phyloP scores from a whole-genome alignment of 169 alveolate genomes.

The Cryptosporidium parvum region DNA sequence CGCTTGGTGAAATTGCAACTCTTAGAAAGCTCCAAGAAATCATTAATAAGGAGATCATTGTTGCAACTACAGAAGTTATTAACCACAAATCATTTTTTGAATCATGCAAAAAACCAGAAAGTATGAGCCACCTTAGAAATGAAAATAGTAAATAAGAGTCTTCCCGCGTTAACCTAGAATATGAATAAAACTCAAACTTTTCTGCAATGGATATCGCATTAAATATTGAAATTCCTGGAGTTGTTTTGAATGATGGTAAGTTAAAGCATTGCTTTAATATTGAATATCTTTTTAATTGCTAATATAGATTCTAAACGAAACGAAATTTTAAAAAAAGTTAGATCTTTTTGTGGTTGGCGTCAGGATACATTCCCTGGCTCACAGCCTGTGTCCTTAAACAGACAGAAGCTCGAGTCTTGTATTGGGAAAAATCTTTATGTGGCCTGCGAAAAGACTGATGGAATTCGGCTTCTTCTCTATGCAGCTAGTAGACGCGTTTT shows the following conservation, averaged over 20 bases:
- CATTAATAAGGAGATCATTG: conserved; percentile 40
- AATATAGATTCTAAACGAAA: conserved; percentile 2
- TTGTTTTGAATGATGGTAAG: conserved; percentile 69
- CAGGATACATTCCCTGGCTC: conserved; percentile 90
- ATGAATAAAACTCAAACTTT: not conserved
- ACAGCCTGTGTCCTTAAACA: conserved; percentile 89
- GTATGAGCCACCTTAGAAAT: conserved; percentile 16
- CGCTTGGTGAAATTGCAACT: conserved; percentile 83
- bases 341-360: conserved; percentile 86
- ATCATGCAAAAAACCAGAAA: conserved; percentile 48
- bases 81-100: conserved; percentile 63
- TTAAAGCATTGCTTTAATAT: not conserved
- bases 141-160: not conserved
- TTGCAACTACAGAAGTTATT: conserved; percentile 67
- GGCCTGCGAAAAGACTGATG: conserved; percentile 93
- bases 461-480: conserved; percentile 87
- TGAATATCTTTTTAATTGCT: not conserved
- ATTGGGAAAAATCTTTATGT: conserved; percentile 83
- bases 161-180: not conserved
- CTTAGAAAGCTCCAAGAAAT: conserved; percentile 54
- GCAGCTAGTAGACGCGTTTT: conserved; percentile 88
- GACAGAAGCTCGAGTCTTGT: conserved; percentile 77
- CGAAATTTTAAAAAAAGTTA: conserved; percentile 76
- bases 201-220: conserved; percentile 45
- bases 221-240: conserved; percentile 44